Conservation (phyloP, 169 alveolate species). For the Eimeria maxima region DNA sequence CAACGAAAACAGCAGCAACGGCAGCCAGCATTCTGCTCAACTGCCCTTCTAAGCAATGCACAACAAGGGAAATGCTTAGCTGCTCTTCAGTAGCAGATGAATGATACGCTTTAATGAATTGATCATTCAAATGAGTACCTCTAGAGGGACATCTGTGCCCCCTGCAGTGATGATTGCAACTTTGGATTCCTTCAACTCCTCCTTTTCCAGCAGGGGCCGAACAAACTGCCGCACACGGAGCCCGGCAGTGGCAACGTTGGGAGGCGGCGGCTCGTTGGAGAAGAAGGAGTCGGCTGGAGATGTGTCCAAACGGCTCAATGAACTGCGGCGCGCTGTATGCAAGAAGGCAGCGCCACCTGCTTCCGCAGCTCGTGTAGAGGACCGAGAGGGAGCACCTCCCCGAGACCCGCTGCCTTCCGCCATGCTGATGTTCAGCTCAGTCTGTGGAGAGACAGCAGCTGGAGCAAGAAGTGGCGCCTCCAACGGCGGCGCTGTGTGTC, state of each 20-base stretch:
- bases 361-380: not conserved
- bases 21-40: not conserved
- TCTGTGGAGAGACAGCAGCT: not conserved
- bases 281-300: slow-evolving; percentile 40
- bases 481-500: not conserved
- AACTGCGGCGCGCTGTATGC: slow-evolving; percentile 9
- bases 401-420: slow-evolving; percentile 14
- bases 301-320: not conserved
- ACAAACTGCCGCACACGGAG: slow-evolving; percentile 65
- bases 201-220: slow-evolving; percentile 51
- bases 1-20: slow-evolving; percentile 1
- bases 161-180: slow-evolving; percentile 79
- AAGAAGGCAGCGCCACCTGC: not conserved
- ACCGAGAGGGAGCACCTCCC: slow-evolving; percentile 31
- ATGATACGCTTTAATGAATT: too few species aligned
- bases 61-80: not conserved
- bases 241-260: slow-evolving; percentile 69
- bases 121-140: not conserved
- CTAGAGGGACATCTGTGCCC: slow-evolving; percentile 79
- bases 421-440: slow-evolving; percentile 5
- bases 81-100: not conserved
- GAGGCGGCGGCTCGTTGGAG: slow-evolving; percentile 64
- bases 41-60: not conserved
- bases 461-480: not conserved
- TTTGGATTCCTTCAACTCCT: slow-evolving; percentile 8